Conservation (phyloP, 768 basidiomycete genomes). For the Suillus paluster region DNA sequence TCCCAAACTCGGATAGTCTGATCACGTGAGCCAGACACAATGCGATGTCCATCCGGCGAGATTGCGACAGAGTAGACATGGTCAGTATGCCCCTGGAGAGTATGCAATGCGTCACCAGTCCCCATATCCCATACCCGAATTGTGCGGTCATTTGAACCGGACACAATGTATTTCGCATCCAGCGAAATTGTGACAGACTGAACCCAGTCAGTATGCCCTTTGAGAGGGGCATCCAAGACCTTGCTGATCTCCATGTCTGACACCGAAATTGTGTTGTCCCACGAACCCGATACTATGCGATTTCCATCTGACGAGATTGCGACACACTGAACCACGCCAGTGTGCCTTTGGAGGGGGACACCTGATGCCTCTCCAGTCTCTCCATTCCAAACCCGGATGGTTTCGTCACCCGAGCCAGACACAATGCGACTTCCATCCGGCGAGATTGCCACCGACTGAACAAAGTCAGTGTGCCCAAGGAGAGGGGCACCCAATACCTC, state of each 20-base stretch:
- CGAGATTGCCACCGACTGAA: constrained; percentile 1
- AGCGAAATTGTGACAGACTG: constrained; percentile 29
- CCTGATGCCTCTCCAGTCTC: neutral
- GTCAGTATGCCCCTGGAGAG: constrained; percentile 9
- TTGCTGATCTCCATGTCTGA: neutral
- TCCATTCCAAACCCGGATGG: constrained; percentile 16
- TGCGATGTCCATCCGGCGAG: neutral
- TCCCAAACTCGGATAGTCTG: constrained; percentile 15
- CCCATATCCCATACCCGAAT: constrained; percentile 4
- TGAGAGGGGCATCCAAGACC: neutral
- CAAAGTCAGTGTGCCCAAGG: neutral
- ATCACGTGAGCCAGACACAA: neutral
- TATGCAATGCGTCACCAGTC: constrained; percentile 21
- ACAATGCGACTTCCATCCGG: neutral
- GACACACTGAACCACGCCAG: neutral
- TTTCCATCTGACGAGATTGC: constrained; percentile 7
- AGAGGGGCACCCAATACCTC: constrained; percentile 22
- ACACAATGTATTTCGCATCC: constrained; percentile 31
- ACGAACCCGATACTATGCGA: neutral
- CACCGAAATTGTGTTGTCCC: neutral
- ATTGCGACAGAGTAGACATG: neutral
- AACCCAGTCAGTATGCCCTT: too few species aligned
- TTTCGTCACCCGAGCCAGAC: neutral
- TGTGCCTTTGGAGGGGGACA: neutral
- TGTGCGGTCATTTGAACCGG: constrained; percentile 13